Base-by-base conservation (phyloP, 208 protist species). In the Crithidia expoeki region DNA sequence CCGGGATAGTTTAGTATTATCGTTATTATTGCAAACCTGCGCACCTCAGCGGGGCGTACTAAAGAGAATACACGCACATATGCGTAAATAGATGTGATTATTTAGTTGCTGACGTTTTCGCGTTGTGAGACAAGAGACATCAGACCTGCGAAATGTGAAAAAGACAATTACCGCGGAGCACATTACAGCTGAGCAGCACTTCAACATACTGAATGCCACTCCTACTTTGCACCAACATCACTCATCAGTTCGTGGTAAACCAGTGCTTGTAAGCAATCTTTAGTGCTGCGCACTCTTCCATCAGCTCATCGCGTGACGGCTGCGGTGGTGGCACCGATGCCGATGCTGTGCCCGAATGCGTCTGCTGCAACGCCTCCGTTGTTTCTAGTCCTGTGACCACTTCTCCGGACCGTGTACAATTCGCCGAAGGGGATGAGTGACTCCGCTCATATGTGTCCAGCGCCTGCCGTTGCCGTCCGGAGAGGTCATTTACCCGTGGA, bases 241-340 rank as follows among this genome's bases (percentile, higher is more conserved):
- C 11, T 30, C 1, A 1, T 69, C 5, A 68, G n/a, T 59, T 79
- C 42, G 53, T 40, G 4, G 56, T 49, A n/a, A 94, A 81, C 89
- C 89, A 94, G 56, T 94, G 83, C 33, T 53, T 47, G 70, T 86
- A 93, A 16, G 60, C 68, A 1, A 47, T 11, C 66, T 95, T 95
- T 21, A 93, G 60, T 0, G 57, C 49, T 0, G 79, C 81, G 42
- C 73, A 90, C 33, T 66, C 74, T 40, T 53, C 61, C 60, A 69
- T 62, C 60, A 68, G 32, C 27, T 58, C 38, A 36, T 52, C 72
- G 4, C 72, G 63, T 19, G 72, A 71, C 14, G 7, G 21, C 34
- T 4, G 19, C 32, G 2, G 38, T 2, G 32, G 23, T 3, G 44
- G 36, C 25, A 57, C 28, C 30, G 51, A 38, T 23, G 51, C 21